Base-by-base conservation (phyloP, 2,329 filamentous ascomycete species). In the Microcyclosporella mali region DNA sequence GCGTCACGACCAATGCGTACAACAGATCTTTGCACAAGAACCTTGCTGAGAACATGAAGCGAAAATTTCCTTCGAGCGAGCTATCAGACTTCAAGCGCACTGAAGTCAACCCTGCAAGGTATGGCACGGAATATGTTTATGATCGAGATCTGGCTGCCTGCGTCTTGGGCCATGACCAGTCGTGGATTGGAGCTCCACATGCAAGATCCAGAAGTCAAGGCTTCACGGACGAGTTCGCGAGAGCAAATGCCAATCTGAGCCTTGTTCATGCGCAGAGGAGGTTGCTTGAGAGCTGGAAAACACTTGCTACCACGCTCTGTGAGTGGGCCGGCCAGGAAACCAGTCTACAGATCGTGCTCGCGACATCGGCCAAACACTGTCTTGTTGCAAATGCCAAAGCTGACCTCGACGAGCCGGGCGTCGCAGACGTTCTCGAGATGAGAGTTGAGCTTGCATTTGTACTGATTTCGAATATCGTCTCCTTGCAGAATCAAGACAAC, bases 251-350 rank as follows among this genome's bases (percentile, higher is more conserved):
- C 49, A 97, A 98, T 64, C 65, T 98, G 40, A 94, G 89, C 17
- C 72, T 95, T 27, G 88, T 98, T 27, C 88, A 97, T 63, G 86
- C 90, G 17, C 88, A 98, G 69, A 82, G 92, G 52, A 78, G 81
- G 33, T 77, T 98, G 14, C 84, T 95, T 51, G 81, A 87, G 56
- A 85, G 87, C 42, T 97, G 90, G 88, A 89, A 94, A 62, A 82
- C 87, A 46, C 74, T 98, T 7, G 78, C 90, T 11, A 74, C 92
- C 37, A 90, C 95, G 58, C 75, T 98, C 37, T 87, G 84, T 61
- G 79, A 79, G n/a, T 59, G 56, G 41, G 69, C 75, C 31, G 72
- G 76, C 28, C 67, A 69, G 40, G 68, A 70, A 14, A 72, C 69
- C 30, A 69, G 73, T 17, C 70, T 90, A 3, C 78, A 82, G 43